Percentiles rank a stretch among this genome's conserved stretches.
Evolutionary conservation across 768 basidiomycete genomes (phyloP).

Genomic region (Mycena chlorophos): DNA sequence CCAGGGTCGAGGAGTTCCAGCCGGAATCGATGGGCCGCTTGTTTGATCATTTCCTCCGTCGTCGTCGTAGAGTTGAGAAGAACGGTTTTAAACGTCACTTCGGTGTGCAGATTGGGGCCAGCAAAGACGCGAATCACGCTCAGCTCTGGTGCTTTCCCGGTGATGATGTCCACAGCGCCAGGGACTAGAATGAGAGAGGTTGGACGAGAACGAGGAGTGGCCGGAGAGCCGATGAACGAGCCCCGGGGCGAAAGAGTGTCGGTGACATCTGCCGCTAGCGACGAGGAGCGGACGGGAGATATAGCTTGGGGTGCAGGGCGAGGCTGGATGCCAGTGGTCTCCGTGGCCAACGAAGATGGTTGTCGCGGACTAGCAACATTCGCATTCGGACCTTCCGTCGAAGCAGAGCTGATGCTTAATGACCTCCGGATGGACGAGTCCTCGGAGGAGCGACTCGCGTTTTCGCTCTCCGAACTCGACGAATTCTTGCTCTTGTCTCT

Average conservation of each 20-base stretch:
- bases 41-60: constrained; percentile 79
- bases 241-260: constrained; percentile 31
- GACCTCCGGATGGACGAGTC: constrained; percentile 54
- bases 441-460: constrained; percentile 45
- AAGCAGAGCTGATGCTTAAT: constrained; percentile 6
- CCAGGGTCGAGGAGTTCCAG: constrained; percentile 53
- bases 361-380: too few relatives aligned
- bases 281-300: too few relatives aligned
- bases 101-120: constrained; percentile 84
- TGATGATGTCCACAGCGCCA: constrained; percentile 58
- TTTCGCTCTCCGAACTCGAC: constrained; percentile 55
- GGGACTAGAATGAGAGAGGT: constrained; percentile 75
- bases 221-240: constrained; percentile 40
- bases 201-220: constrained; percentile 61
- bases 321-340: too few relatives aligned
- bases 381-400: constrained; percentile 34
- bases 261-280: constrained; percentile 50
- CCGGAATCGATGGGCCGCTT: constrained; percentile 93
- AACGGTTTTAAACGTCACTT: constrained; percentile 98
- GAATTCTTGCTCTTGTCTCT: constrained; percentile 61
- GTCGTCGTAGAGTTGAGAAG: constrained; percentile 86
- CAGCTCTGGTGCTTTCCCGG: constrained; percentile 67
- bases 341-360: too few relatives aligned
- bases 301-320: too few relatives aligned
- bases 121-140: constrained; percentile 97